Evolutionary conservation across 2,329 filamentous ascomycete species (phyloP).

Genomic region (Fusarium gaditjirri): DNA sequence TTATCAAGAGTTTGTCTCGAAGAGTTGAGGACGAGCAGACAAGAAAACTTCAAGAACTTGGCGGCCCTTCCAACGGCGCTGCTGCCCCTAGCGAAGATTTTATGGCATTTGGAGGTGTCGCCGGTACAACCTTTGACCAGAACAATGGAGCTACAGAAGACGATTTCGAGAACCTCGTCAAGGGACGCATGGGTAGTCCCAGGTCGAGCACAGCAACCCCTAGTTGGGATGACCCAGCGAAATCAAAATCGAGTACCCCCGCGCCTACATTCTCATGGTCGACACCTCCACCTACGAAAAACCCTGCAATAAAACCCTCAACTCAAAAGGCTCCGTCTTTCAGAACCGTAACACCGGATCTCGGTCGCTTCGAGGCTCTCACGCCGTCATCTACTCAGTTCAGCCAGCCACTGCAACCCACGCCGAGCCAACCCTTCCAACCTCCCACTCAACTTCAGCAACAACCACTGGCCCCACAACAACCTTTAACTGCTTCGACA

Average conservation of each 20-base stretch:
- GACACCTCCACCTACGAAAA: slow-evolving; percentile 61
- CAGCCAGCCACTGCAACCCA: slow-evolving; percentile 68
- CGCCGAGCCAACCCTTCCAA: slow-evolving; percentile 41
- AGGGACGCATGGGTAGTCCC: slow-evolving; percentile 64
- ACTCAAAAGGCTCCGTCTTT: slow-evolving; percentile 50
- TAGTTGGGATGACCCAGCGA: slow-evolving; percentile 61
- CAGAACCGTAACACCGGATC: slow-evolving; percentile 69
- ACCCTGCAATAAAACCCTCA: slow-evolving; percentile 44
- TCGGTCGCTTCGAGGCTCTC: slow-evolving; percentile 64
- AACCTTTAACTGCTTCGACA: slow-evolving; percentile 23
- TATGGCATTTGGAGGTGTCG: slow-evolving; percentile 75
- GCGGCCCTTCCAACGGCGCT: slow-evolving; percentile 65
- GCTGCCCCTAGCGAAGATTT: slow-evolving; percentile 71
- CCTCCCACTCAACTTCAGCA: slow-evolving; percentile 41
- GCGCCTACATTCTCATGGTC: slow-evolving; percentile 72
- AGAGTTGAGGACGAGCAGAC: slow-evolving; percentile 90
- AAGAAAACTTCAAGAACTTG: slow-evolving; percentile 87
- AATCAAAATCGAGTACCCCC: slow-evolving; percentile 52
- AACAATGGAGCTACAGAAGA: slow-evolving; percentile 67
- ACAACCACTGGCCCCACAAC: slow-evolving; percentile 34
- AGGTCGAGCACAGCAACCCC: slow-evolving; percentile 54
- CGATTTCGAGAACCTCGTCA: slow-evolving; percentile 91
- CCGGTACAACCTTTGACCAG: slow-evolving; percentile 66
- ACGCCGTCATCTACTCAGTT: slow-evolving; percentile 70
- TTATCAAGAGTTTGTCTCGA: slow-evolving; percentile 83